These are phyloP conservation scores for Salix suchowensis DNA, from an alignment of 345 rosid species.

Conservation along the genomic window DNA sequence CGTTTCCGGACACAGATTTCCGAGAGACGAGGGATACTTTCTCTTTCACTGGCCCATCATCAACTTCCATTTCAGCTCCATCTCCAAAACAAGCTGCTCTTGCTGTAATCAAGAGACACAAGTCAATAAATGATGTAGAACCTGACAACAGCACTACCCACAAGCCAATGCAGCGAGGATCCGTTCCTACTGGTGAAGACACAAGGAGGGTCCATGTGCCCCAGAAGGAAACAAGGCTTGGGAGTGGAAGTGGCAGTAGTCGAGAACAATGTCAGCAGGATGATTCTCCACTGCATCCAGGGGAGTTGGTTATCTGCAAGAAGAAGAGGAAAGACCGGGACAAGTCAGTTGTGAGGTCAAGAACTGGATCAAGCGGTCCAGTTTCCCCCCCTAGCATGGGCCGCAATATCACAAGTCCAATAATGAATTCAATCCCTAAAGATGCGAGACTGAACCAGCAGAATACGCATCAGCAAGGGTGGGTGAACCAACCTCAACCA, in stretches of 20 bases:
- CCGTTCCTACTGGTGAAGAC: conserved; percentile 44
- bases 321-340: conserved; percentile 98
- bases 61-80: conserved; percentile 45
- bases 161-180: conserved; percentile 49
- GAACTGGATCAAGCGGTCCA: conserved; percentile 67
- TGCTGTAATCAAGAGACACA: conserved; percentile 66
- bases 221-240: conserved; percentile 65
- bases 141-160: conserved; percentile 47
- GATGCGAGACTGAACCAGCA: conserved; percentile 49
- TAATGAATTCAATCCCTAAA: conserved; percentile 43
- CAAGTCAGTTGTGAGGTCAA: conserved; percentile 52
- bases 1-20: conserved; percentile 87
- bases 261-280: conserved; percentile 54
- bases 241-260: conserved; percentile 42
- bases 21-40: conserved; percentile 72
- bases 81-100: conserved; percentile 47
- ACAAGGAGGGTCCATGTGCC: conserved; percentile 65
- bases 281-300: conserved; percentile 82
- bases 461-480: conserved; percentile 53
- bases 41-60: conserved; percentile 53
- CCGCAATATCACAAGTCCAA: conserved; percentile 60
- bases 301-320: conserved; percentile 93
- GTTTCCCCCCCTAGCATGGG: conserved; percentile 71
- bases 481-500: conserved; percentile 68
- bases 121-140: conserved; percentile 51